Base-by-base conservation (phyloP, 1,139 yeast species). In the Saccharomyces hybrid region DNA sequence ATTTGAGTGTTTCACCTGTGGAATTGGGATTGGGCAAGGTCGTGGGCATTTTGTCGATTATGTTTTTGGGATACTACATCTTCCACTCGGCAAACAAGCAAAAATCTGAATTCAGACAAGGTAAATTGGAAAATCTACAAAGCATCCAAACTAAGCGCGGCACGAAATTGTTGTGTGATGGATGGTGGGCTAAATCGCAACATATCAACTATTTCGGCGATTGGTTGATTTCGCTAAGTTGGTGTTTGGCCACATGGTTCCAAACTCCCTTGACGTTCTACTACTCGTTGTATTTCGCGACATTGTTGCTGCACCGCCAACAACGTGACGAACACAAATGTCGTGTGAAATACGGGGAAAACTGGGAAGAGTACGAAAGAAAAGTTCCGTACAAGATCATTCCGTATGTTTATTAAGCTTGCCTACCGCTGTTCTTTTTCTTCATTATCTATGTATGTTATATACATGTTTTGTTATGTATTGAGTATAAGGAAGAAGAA, bases 131-230 rank as follows among this genome's bases (percentile, higher is more conserved):
- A 55, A 78, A 84, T 55, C 73, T 87, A 67, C 79, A 82, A 63
- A 84, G 82, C 58, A 86, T 93, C 58, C 74, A 80, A 59, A 86
- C 97, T 1, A 75, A 78, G 32, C 82, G 88, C 12, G 96, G 96
- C 1, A 86, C 96, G 42, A 86, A 81, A 65, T 78, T 93, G 60
- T 75, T 93, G 53, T 80, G 83, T 55, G 95, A 89, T 64, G 97
- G 98, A 2, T 93, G 99, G 99, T 93, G 99, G 99, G 88, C 87
- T 2, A 71, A 77, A 46, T 84, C 96, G 5, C 96, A 96, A 63
- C 99, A 93, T 70, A 89, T 89, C 69, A 93, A 93, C 69, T 93
- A 93, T 72, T 79, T 91, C 59, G 99, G 99, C 44, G 99, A 93
- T 73, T 90, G 97, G 95, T 68, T 95, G 51, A 84, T 90, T 67